Evolutionary conservation across 345 rosid genomes (phyloP), one percentile per base, ranked within the genome.

Genomic region (Heritiera fomes): DNA sequence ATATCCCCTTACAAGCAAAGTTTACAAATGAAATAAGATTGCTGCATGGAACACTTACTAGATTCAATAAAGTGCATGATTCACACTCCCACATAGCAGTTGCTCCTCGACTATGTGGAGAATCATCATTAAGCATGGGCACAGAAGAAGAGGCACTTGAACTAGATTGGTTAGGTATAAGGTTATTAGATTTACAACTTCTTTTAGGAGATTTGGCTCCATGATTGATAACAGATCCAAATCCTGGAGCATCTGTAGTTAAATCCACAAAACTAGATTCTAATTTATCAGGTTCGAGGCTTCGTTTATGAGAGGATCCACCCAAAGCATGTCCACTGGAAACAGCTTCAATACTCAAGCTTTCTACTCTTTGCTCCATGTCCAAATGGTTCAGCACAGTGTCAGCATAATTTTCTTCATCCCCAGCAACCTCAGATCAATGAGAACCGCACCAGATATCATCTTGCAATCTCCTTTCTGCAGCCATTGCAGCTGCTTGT

Each of bases 401-500:
- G 83, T 80, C 85, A 83, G 75, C 30, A 62, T 80, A 60, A 73
- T 79, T 81, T 73, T 88, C 96, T 75, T 67, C 85, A 62, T 86
- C 92, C 80, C 75, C 87, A 14, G 71, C 77, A 78, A 34, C 82
- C 80, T 85, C 94, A 56, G 79, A 81, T 41, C 85, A 83, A 61
- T 84, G 87, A 67, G 97, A 96, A 76, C 89, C 98, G 78, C 98
- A 92, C 95, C 98, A 90, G 15, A 96, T 82, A 73, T 92, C 97
- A 87, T 94, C 97, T 83, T 87, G 90, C 18, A 89, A 77, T 77
- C 98, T 86, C 82, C 97, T 96, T 90, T 94, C 98, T 17, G 97
- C 97, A 65, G 98, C 99, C 97, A 94, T 92, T 3, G 97, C 97
- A 72, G 97, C 97, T 68, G 98, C 99, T 86, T 94, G 98, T 38